Evolutionary conservation across 192 early-diverging fungal species (phyloP).

Genomic region (Paraglomus occultum): DNA sequence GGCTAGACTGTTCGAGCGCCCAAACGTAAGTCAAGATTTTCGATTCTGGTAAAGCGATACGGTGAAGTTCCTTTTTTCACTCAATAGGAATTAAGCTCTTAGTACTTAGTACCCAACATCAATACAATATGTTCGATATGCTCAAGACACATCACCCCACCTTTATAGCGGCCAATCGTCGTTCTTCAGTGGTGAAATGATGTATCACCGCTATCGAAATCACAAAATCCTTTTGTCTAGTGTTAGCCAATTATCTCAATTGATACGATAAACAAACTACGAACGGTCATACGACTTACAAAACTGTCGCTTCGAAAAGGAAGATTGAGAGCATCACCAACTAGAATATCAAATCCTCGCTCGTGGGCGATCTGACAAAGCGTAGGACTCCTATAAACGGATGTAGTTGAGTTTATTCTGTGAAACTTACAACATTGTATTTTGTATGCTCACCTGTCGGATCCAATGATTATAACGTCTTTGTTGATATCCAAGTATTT

Average conservation of each 20-base stretch:
- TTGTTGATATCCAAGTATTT: constrained; percentile 92
- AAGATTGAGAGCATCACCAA: constrained; percentile 74
- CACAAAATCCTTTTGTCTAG: constrained; percentile 75
- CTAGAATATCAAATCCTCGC: constrained; percentile 77
- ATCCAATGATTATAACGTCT: constrained; percentile 79
- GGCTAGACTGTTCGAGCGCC: constrained; percentile 88
- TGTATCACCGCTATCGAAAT: constrained; percentile 97
- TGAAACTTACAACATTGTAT: neutral
- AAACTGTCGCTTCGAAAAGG: constrained; percentile 72
- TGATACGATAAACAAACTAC: neutral
- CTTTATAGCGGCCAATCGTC: constrained; percentile 67
- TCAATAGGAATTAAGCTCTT: no score
- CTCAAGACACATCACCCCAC: constrained; percentile 29
- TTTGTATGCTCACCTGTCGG: constrained; percentile 65
- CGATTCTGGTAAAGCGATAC: constrained; percentile 72
- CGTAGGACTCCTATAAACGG: constrained; percentile 59
- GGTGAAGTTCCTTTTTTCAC: constrained; percentile 74
- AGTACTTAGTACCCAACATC: no score
- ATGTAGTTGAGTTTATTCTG: neutral
- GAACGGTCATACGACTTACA: constrained; percentile 47
- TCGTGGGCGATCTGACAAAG: constrained; percentile 72
- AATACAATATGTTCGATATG: no score
- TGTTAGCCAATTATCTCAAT: neutral
- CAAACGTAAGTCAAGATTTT: constrained; percentile 87
- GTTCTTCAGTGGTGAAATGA: constrained; percentile 80